These are phyloP conservation scores for Xylaria sp. DNA, from an alignment of 495 filamentous ascomycete genomes.

Conservation along the genomic window DNA sequence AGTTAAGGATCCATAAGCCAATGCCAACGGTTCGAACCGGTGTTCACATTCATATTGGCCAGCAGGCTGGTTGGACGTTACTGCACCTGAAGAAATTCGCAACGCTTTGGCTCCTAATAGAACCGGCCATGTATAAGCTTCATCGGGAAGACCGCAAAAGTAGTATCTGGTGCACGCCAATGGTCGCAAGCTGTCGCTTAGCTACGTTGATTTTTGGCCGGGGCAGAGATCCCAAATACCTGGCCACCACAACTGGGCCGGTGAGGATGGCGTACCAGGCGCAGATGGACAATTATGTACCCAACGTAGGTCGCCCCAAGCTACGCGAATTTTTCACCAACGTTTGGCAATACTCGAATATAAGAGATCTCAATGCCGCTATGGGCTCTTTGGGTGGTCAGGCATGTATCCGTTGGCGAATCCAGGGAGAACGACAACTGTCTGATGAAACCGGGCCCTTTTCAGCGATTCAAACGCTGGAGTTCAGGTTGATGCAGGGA, in stretches of 20 bases:
- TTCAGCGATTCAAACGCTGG: constrained; percentile 23
- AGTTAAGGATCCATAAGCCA: constrained; percentile 36
- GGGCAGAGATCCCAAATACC: background rate
- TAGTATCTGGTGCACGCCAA: background rate
- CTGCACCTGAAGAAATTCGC: constrained; percentile 35
- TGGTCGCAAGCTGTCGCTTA: background rate
- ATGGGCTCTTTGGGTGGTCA: background rate
- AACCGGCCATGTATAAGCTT: background rate
- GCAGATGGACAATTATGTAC: constrained; percentile 6
- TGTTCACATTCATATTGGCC: constrained; percentile 34
- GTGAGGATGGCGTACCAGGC: background rate
- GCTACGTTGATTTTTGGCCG: background rate
- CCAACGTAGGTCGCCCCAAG: background rate
- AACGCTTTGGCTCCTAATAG: constrained; percentile 8
- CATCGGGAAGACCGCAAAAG: background rate
- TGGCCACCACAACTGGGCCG: background rate
- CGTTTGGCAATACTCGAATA: constrained; percentile 31
- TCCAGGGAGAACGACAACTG: background rate
- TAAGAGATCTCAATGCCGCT: background rate
- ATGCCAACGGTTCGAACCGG: background rate
- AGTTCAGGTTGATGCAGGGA: constrained; percentile 36
- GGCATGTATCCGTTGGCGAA: constrained; percentile 1
- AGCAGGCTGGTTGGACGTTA: constrained; percentile 30
- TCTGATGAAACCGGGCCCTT: background rate
- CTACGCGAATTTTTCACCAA: constrained; percentile 7